Conservation (phyloP, 2,329 filamentous ascomycete species). For the Colletotrichum somersetense region DNA sequence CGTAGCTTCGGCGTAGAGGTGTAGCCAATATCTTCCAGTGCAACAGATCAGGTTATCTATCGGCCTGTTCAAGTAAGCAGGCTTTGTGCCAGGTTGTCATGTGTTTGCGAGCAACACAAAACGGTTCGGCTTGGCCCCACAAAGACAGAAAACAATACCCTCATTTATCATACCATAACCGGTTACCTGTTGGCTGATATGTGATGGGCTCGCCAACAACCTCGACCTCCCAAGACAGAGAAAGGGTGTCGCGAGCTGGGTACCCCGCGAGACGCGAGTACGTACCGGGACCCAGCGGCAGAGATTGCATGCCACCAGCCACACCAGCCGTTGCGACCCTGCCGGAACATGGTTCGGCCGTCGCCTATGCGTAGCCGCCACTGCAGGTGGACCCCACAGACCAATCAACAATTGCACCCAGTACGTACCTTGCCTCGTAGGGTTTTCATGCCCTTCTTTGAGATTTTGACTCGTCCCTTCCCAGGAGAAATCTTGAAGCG, state of each 20-base stretch:
- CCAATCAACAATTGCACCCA: constrained; percentile 20
- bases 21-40: background rate
- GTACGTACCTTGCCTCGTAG: constrained; percentile 49
- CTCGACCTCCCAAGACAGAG: background rate
- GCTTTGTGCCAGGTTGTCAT: background rate
- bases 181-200: background rate
- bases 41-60: background rate
- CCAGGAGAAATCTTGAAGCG: constrained; percentile 46
- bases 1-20: background rate
- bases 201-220: background rate
- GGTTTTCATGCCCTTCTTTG: constrained; percentile 59
- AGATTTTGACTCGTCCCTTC: constrained; percentile 53
- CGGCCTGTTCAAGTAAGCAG: background rate
- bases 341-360: constrained; percentile 34
- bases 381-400: background rate
- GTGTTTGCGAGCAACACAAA: background rate
- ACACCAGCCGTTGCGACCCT: background rate
- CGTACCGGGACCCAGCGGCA: background rate
- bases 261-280: background rate
- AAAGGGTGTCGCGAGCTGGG: background rate
- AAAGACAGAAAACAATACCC: background rate
- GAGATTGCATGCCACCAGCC: background rate
- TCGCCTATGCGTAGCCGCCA: constrained; percentile 30
- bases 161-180: background rate
- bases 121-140: background rate